Base-by-base conservation (phyloP, 768 basidiomycete genomes). In the Pulveroboletus sp. region DNA sequence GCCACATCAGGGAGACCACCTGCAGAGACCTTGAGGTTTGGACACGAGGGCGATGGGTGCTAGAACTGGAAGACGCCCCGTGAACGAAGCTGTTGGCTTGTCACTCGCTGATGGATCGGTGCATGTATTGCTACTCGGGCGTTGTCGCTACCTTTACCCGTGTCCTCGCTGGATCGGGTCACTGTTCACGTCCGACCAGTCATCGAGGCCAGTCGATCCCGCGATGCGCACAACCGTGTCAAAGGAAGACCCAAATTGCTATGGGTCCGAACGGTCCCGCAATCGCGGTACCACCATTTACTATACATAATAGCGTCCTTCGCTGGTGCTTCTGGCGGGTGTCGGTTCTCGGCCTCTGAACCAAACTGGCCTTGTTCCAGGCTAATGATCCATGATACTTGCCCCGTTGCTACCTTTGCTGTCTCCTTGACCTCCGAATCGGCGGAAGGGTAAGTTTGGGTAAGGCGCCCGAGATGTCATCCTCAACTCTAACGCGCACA, bases 181-280 rank as follows among this genome's bases (percentile, higher is more conserved):
- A 21, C 21, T 21, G 18, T 14, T 26, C 41, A 15, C 24, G 21
- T 26, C 17, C 11, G 17, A 43, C 24, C 21, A 2, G 11, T 39
- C 21, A 36, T 37, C 7, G 11, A n/a, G 27, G 21, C 33, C 17
- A 40, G 54, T 58, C 5, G 39, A 35, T 56, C 60, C 49, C 51
- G 57, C 56, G 48, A 52, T 47, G 36, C 42, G 14, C 27, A 49
- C 39, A 41, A 18, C 39, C 46, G 47, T 46, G 41, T 46, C 55
- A 39, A 21, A 43, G 33, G 28, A 57, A 39, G 40, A 37, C 36
- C 28, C 41, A 42, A 26, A 21, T n/a, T 10, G 21, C 14, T 15
- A 8, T 44, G 47, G 32, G 38, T 44, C 39, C 36, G 40, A 51
- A 44, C 57, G 57, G 57, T 45, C 9, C 60, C 51, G 54, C 57